Evolutionary conservation across 116 monocot species (phyloP).

Genomic region (Trichopus zeylanicus): DNA sequence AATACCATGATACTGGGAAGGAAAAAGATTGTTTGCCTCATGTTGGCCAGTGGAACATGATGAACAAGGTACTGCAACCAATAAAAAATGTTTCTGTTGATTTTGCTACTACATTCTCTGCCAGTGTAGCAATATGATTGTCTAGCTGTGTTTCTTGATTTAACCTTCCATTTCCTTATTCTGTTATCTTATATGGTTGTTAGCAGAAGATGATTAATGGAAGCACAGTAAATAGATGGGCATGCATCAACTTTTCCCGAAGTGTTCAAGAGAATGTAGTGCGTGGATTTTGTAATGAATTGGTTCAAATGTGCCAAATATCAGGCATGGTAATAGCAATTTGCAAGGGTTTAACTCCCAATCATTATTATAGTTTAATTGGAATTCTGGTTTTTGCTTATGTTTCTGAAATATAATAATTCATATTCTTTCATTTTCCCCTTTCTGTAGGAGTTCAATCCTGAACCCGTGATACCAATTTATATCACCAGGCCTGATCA

Average conservation of each 20-base stretch:
- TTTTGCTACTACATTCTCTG: too few species aligned
- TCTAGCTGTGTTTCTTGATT: background rate
- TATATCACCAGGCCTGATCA: constrained; percentile 23
- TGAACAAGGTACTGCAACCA: constrained; percentile 47
- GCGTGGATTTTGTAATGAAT: constrained; percentile 37
- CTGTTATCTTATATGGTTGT: background rate
- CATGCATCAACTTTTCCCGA: constrained; percentile 54
- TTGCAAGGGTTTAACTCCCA: background rate
- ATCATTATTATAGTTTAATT: too few species aligned
- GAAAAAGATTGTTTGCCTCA: constrained; percentile 58
- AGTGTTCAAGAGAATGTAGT: constrained; percentile 44
- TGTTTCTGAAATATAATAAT: background rate
- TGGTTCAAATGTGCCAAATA: constrained; percentile 48
- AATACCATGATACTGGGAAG: constrained; percentile 57
- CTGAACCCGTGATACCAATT: constrained; percentile 31
- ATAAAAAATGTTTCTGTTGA: background rate
- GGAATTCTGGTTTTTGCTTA: background rate
- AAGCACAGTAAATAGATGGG: constrained; percentile 37
- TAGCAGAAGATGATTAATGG: constrained; percentile 62
- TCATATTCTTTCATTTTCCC: background rate
- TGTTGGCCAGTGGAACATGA: constrained; percentile 76
- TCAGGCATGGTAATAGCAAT: constrained; percentile 48
- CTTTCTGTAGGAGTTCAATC: constrained; percentile 39
- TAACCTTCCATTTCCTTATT: background rate
- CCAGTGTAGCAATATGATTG: background rate